Evolutionary conservation across 225 moss, liverwort and hornwort genomes (phyloP).

Genomic region (Pseudisothecium myosuroides): DNA sequence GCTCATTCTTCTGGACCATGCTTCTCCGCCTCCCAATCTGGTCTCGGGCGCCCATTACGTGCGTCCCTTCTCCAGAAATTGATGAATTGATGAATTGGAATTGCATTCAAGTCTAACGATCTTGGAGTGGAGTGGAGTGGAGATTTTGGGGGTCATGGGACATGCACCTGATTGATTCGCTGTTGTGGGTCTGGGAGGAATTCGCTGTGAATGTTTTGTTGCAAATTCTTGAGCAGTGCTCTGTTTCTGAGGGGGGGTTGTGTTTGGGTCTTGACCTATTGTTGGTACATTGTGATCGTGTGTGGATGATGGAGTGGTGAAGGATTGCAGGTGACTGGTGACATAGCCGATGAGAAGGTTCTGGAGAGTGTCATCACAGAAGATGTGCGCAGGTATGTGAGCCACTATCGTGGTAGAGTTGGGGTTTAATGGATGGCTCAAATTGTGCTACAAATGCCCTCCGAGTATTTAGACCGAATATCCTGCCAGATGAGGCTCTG

Average conservation of each 20-base stretch:
- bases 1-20: constrained; percentile 27
- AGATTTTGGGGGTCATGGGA: not conserved
- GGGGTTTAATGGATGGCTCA: not conserved
- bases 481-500: not conserved
- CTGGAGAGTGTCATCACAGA: constrained; percentile 27
- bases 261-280: not conserved
- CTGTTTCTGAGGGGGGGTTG: not conserved
- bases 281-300: not conserved
- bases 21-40: not conserved
- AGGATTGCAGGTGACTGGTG: constrained; percentile 27
- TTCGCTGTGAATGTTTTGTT: not conserved
- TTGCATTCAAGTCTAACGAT: not conserved
- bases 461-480: not conserved
- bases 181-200: not conserved
- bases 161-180: not conserved
- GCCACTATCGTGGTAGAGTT: not conserved
- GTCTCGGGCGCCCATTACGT: constrained; percentile 25
- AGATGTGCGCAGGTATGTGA: constrained; percentile 32
- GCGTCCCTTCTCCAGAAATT: not conserved
- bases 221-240: not conserved
- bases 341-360: constrained; percentile 30
- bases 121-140: not conserved
- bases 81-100: not conserved
- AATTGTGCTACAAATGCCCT: not conserved
- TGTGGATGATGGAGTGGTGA: not conserved